Conservation (phyloP, 106 monocot genomes). For the Ottelia alismoides region DNA sequence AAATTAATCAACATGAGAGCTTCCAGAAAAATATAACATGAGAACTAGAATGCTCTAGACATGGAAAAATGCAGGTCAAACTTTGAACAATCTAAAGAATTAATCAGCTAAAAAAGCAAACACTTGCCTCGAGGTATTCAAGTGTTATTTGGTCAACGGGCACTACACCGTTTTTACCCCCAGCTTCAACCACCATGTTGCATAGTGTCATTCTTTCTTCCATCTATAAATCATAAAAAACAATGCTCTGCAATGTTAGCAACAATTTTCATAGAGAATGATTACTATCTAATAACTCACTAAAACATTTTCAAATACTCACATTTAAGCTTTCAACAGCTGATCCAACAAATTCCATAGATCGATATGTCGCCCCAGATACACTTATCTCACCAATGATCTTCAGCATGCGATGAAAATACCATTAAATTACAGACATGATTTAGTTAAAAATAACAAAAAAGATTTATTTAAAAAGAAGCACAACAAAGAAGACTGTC, state of each 20-base stretch:
- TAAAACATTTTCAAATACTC: constrained; percentile 2
- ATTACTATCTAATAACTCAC: background rate
- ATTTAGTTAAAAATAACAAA: too few relatives aligned
- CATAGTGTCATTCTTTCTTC: constrained; percentile 97
- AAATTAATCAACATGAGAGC: too few relatives aligned
- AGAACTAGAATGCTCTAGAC: too few relatives aligned
- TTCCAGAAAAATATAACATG: too few relatives aligned
- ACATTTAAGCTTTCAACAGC: constrained; percentile 78
- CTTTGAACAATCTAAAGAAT: too few relatives aligned
- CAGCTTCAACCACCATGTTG: constrained; percentile 98
- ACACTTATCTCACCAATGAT: constrained; percentile 98
- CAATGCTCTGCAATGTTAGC: background rate
- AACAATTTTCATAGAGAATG: background rate
- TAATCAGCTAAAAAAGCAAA: too few relatives aligned
- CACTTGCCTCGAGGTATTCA: constrained; percentile 77
- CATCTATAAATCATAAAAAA: constrained; percentile 38
- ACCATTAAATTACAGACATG: too few relatives aligned
- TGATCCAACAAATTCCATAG: constrained; percentile 96
- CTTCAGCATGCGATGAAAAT: too few relatives aligned
- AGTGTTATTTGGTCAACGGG: constrained; percentile 86
- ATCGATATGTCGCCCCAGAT: constrained; percentile 88
- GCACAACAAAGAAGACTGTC: too few relatives aligned
- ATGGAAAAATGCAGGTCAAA: too few relatives aligned
- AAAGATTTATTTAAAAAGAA: too few relatives aligned
- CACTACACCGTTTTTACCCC: constrained; percentile 92